Percentiles rank a stretch among this genome's conserved stretches.
These are phyloP conservation scores for Oenanthe sinensis DNA, from an alignment of 129 eudicot genomes.

Conservation along the genomic window DNA sequence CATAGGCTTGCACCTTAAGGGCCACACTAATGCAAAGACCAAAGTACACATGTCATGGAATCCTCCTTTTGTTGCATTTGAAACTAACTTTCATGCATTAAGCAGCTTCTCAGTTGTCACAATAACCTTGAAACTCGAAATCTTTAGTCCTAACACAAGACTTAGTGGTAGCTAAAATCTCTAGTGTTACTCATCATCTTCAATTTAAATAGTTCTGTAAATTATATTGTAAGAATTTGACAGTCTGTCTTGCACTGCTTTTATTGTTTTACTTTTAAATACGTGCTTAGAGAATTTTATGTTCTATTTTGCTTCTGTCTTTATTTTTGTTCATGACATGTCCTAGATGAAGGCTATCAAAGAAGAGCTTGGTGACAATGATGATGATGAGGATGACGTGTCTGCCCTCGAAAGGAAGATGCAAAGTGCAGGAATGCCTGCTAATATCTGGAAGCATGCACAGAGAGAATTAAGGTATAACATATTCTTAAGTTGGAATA, in stretches of 20 bases:
- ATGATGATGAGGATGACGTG: slow-evolving; percentile 96
- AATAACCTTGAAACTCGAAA: background rate
- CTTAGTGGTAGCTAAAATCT: background rate
- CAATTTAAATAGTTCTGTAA: background rate
- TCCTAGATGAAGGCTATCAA: slow-evolving; percentile 93
- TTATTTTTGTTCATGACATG: background rate
- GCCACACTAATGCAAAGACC: background rate
- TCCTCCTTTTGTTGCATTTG: background rate
- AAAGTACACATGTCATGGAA: background rate
- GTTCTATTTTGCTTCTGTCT: background rate
- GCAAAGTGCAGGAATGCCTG: slow-evolving; percentile 96
- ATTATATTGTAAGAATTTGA: background rate
- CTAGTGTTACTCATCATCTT: background rate
- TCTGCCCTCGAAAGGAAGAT: slow-evolving; percentile 93
- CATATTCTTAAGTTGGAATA: background rate
- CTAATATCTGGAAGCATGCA: slow-evolving; percentile 96
- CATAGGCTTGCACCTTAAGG: slow-evolving; percentile 1
- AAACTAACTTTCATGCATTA: background rate
- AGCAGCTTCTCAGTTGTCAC: background rate
- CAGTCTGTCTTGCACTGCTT: background rate
- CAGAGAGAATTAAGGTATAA: slow-evolving; percentile 86
- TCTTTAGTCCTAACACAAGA: background rate
- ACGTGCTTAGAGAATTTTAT: background rate
- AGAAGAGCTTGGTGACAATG: slow-evolving; percentile 99
- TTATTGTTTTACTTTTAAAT: background rate